phyloP scores from a whole-genome alignment of 495 filamentous ascomycete species.

The Ascodesmis nigricans region DNA sequence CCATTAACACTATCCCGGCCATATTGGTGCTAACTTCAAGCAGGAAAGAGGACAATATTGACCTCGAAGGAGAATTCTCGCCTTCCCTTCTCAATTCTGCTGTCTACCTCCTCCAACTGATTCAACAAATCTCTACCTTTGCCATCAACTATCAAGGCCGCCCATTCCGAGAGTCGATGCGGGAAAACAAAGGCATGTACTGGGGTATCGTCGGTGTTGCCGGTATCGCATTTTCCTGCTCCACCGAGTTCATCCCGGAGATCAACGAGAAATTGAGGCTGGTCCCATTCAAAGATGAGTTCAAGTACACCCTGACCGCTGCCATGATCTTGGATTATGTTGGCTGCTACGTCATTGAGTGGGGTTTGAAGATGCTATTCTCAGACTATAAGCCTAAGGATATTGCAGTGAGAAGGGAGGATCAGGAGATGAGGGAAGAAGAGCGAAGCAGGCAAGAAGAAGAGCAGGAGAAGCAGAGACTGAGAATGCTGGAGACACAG shows the following conservation, averaged over 20 bases:
- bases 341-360: constrained; percentile 76
- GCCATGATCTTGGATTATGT: constrained; percentile 78
- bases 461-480: constrained; percentile 30
- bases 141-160: constrained; percentile 98
- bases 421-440: constrained; percentile 65
- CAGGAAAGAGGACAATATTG: constrained; percentile 48
- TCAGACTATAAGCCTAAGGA: constrained; percentile 88
- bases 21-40: constrained; percentile 21
- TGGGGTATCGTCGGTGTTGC: constrained; percentile 80
- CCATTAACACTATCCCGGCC: too few species aligned
- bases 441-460: constrained; percentile 41
- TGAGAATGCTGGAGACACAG: constrained; percentile 32
- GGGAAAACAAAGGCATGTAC: constrained; percentile 95
- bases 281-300: constrained; percentile 76
- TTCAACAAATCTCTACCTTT: constrained; percentile 98
- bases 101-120: constrained; percentile 92
- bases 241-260: constrained; percentile 88
- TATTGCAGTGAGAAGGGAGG: constrained; percentile 64
- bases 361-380: constrained; percentile 63
- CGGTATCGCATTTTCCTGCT: constrained; percentile 80
- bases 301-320: constrained; percentile 66
- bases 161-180: constrained; percentile 86
- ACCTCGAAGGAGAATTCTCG: constrained; percentile 85
- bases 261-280: constrained; percentile 83
- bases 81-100: constrained; percentile 91